Conservation (phyloP, 2,329 filamentous ascomycete species). For the Camptophora hylomeconis region DNA sequence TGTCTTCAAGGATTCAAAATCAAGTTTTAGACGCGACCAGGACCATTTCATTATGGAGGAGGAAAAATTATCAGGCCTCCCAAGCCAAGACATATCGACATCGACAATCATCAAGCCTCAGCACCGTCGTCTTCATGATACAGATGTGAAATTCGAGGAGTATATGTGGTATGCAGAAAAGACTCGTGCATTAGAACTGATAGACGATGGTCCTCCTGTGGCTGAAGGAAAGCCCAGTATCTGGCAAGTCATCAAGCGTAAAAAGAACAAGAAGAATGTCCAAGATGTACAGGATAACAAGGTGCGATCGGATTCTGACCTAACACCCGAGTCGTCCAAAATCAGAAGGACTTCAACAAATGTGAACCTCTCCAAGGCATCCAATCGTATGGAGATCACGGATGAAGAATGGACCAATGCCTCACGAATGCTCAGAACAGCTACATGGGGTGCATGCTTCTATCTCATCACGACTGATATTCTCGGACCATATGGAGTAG, state of each 20-base stretch:
- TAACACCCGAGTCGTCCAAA: background rate
- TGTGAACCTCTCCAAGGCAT: background rate
- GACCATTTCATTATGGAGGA: too few relatives aligned
- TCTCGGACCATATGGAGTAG: constrained; percentile 31
- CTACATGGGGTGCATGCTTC: constrained; percentile 32
- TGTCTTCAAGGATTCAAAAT: too few relatives aligned
- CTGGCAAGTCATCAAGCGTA: background rate
- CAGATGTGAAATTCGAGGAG: constrained; percentile 24
- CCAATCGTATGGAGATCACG: constrained; percentile 15
- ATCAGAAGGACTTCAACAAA: background rate
- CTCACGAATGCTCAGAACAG: constrained; percentile 33
- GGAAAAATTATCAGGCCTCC: too few relatives aligned
- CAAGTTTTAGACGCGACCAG: too few relatives aligned
- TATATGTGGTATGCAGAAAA: constrained; percentile 27
- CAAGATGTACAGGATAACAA: background rate
- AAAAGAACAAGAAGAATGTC: background rate
- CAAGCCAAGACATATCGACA: too few relatives aligned
- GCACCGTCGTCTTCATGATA: constrained; percentile 20
- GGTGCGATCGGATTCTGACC: background rate
- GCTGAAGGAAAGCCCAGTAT: background rate
- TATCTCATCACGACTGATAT: constrained; percentile 39
- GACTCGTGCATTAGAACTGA: constrained; percentile 23
- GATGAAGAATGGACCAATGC: constrained; percentile 37
- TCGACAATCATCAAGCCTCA: too few relatives aligned
- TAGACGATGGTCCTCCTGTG: background rate